Conservation (phyloP, 805 yeast genomes). For the Sugiyamaella smithiae region DNA sequence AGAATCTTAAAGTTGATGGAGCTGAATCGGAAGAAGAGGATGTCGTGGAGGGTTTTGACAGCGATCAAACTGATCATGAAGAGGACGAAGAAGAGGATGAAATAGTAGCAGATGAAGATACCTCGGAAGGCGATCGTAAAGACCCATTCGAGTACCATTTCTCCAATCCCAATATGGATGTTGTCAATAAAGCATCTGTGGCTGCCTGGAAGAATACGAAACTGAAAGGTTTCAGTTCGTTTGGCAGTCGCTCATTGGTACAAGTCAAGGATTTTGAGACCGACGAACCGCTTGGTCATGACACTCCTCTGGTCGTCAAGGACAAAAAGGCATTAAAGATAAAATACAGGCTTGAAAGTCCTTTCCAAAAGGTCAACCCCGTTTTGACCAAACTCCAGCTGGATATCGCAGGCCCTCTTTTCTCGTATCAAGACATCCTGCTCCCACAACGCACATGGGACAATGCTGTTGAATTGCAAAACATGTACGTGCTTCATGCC, state of each 20-base stretch:
- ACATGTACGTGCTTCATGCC: conserved; percentile 65
- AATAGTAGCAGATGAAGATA: conserved; percentile 30
- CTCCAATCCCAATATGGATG: conserved; percentile 41
- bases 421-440: conserved; percentile 68
- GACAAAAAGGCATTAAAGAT: conserved; percentile 16
- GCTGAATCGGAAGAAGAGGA: conserved; percentile 12
- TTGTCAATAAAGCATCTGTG: conserved; percentile 24
- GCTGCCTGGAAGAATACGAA: conserved; percentile 5
- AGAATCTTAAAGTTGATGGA: conserved; percentile 30
- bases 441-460: conserved; percentile 53
- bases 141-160: conserved; percentile 84
- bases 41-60: conserved; percentile 25
- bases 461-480: conserved; percentile 54
- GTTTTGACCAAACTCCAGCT: conserved; percentile 47
- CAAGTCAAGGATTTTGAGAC: conserved; percentile 13
- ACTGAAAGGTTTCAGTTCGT: conserved; percentile 25
- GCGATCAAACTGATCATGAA: conserved; percentile 30
- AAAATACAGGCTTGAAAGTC: conserved; percentile 22
- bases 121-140: conserved; percentile 38
- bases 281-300: not conserved
- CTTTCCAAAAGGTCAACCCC: conserved; percentile 24
- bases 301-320: conserved; percentile 2
- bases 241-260: conserved; percentile 26
- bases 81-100: conserved; percentile 31
- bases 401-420: conserved; percentile 58